Base-by-base conservation (phyloP, 495 filamentous ascomycete genomes). In the Talaromyces proteolyticus region DNA sequence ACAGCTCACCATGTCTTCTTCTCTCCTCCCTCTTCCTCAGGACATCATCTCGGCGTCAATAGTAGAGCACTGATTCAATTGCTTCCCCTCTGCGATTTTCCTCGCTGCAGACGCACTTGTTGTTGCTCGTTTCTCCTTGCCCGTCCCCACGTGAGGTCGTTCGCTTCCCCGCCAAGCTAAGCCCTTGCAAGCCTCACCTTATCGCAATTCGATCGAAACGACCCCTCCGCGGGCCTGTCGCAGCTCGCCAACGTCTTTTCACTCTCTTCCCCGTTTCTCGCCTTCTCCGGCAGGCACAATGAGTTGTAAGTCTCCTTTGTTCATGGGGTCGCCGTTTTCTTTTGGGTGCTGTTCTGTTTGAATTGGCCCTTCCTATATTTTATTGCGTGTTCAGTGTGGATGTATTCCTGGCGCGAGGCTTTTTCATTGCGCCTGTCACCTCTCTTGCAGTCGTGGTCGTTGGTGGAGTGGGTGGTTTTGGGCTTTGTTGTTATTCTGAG, bases 301-400 rank as follows among this genome's bases (percentile, higher is more conserved):
- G 72, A 74, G 69, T 61, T 74, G 72, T 75, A 54, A 71, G 72
- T 75, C 46, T 48, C 24, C 37, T 53, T 55, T 16, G 41, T 37
- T 39, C 4, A 34, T 55, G 29, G 19, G 14, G 42, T 53, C 17
- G 36, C 42, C 22, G 10, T 23, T 54, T 37, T 12, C 21, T 6
- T 10, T 38, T 48, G 34, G 18, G 11, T 22, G 22, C 23, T 53
- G 17, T 22, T 34, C 23, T 53, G 17, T 40, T 16, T 44, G 34
- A 46, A 29, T 18, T 16, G 36, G 23, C 12, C 34, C 51, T 50
- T 20, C 41, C 16, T 42, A 39, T 22, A 47, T 47, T 47, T 29
- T 49, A 37, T 18, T 45, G 19, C 1, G 57, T 34, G 26, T 24
- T 25, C 34, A 42, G n/a, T 34, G 29, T 34, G 29, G 29, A 8